A percentile compares a stretch with the other conserved stretches of the same genome.
Conservation (phyloP, 768 basidiomycete genomes). For the Flagelloscypha sp. region DNA sequence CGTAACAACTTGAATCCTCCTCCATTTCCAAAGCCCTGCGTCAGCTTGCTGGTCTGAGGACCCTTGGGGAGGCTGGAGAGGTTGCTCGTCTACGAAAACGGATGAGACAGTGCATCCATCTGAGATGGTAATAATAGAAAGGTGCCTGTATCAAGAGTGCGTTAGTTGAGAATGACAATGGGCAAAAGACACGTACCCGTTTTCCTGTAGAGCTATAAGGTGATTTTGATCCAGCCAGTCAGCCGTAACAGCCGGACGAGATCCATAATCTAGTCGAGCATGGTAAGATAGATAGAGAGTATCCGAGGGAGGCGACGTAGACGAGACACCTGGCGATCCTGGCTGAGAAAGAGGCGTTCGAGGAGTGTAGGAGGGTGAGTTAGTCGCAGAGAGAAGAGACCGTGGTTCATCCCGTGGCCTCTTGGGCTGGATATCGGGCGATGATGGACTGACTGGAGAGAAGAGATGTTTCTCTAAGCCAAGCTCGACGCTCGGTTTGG, state of each 20-base stretch:
- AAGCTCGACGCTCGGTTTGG: slow-evolving; percentile 26
- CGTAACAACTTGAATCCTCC: slow-evolving; percentile 26
- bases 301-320: slow-evolving; percentile 27
- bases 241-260: slow-evolving; percentile 41
- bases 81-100: slow-evolving; percentile 19
- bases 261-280: slow-evolving; percentile 28
- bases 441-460: slow-evolving; percentile 7
- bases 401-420: slow-evolving; percentile 26
- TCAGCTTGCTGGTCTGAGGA: slow-evolving; percentile 24
- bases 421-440: slow-evolving; percentile 17
- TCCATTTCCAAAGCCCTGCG: slow-evolving; percentile 39
- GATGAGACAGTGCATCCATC: slow-evolving; percentile 38
- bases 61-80: slow-evolving; percentile 19
- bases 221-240: slow-evolving; percentile 32
- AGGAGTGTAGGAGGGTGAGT: slow-evolving; percentile 33
- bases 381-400: slow-evolving; percentile 38
- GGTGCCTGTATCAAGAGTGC: slow-evolving; percentile 30
- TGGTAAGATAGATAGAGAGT: slow-evolving; percentile 18
- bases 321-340: slow-evolving; percentile 23
- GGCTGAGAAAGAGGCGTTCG: slow-evolving; percentile 29
- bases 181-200: slow-evolving; percentile 41
- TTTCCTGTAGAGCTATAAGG: slow-evolving; percentile 49
- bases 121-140: slow-evolving; percentile 44
- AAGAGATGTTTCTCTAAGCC: slow-evolving; percentile 22
- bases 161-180: slow-evolving; percentile 2